Conservation (phyloP, 164 flowering plant genomes). For the Magnolia sinica region DNA sequence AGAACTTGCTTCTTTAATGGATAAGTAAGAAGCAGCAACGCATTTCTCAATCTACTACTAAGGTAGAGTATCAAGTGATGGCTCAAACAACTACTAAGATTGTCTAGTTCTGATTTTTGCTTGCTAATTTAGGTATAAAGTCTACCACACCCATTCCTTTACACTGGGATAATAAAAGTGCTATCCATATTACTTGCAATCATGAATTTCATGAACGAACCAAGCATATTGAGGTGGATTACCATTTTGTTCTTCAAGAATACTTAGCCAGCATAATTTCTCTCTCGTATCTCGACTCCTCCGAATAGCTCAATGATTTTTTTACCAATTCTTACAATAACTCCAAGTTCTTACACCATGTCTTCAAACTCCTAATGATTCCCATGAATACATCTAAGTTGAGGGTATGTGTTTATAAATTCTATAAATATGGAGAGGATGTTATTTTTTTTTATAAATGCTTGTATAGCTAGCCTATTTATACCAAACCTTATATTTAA, state of each 20-base stretch:
- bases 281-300: too few relatives aligned
- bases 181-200: not conserved
- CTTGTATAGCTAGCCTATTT: too few relatives aligned
- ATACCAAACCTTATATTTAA: too few relatives aligned
- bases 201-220: not conserved
- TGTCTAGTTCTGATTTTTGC: not conserved
- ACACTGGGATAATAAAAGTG: not conserved
- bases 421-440: too few relatives aligned
- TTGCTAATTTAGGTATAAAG: not conserved
- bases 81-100: constrained; percentile 1
- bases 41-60: not conserved
- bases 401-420: too few relatives aligned
- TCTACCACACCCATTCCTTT: not conserved
- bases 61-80: not conserved
- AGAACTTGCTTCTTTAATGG: not conserved
- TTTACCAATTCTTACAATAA: too few relatives aligned
- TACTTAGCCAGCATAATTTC: too few relatives aligned
- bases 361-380: too few relatives aligned
- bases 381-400: too few relatives aligned
- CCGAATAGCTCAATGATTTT: too few relatives aligned
- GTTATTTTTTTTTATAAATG: too few relatives aligned
- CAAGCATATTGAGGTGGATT: constrained; percentile 2
- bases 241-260: not conserved
- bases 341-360: too few relatives aligned
- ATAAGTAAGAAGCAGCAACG: not conserved